Percentiles rank a stretch among this genome's conserved stretches.
phyloP scores from a whole-genome alignment of 805 yeast genomes.

The Candida sanyiensis region DNA sequence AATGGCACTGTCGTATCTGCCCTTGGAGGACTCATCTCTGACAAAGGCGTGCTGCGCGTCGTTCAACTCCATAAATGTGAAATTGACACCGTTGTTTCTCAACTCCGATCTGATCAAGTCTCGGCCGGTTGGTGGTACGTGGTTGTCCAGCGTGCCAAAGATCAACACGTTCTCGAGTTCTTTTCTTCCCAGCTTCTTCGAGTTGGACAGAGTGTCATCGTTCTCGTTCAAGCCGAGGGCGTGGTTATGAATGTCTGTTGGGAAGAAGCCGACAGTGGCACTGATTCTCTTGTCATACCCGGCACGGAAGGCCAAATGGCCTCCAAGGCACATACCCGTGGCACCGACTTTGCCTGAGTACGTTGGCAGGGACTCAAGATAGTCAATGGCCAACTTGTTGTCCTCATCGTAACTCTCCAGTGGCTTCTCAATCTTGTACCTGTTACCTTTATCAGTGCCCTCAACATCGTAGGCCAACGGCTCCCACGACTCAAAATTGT shows the following conservation, averaged over 20 bases:
- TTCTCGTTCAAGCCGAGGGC: conserved; percentile 57
- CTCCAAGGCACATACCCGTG: conserved; percentile 86
- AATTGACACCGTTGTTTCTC: conserved; percentile 52
- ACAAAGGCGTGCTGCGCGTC: conserved; percentile 84
- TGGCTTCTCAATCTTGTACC: conserved; percentile 60
- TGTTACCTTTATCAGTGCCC: conserved; percentile 74
- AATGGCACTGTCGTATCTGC: conserved; percentile 76
- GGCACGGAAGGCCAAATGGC: conserved; percentile 72
- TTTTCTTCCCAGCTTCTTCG: conserved; percentile 44
- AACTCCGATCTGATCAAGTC: conserved; percentile 60
- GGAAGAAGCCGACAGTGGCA: conserved; percentile 72
- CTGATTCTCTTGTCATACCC: conserved; percentile 57
- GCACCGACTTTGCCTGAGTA: conserved; percentile 73
- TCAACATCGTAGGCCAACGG: conserved; percentile 62
- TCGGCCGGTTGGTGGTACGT: conserved; percentile 74
- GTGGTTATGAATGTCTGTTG: conserved; percentile 71
- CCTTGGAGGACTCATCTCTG: conserved; percentile 72
- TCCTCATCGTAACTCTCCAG: conserved; percentile 74
- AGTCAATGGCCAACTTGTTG: conserved; percentile 55
- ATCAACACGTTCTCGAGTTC: conserved; percentile 57
- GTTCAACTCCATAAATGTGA: conserved; percentile 68
- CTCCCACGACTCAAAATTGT: conserved; percentile 60
- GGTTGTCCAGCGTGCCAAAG: conserved; percentile 75
- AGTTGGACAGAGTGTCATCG: conserved; percentile 60
- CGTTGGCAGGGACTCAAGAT: conserved; percentile 49